A percentile compares a stretch with the other conserved stretches of the same genome.
Evolutionary conservation across 177 flowering plant genomes (phyloP).

Genomic region (Tripterygium wilfordii): DNA sequence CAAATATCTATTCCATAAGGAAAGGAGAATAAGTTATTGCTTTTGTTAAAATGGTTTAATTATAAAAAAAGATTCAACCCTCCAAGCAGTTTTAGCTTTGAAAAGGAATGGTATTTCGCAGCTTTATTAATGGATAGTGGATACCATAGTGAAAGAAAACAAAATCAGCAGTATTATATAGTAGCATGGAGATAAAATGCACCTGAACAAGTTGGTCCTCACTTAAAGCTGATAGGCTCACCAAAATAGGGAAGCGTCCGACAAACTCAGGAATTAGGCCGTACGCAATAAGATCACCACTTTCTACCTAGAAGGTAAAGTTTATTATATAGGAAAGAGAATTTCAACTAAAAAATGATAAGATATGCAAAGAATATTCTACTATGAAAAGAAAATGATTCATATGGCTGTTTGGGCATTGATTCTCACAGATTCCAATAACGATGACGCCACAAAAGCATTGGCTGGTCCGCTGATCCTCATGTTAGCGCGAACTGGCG

Average conservation of each 20-base stretch:
- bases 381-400: neutral
- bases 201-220: conserved; percentile 95
- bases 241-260: conserved; percentile 86
- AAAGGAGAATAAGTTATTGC: too few relatives aligned
- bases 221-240: conserved; percentile 70
- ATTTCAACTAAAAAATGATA: too few relatives aligned
- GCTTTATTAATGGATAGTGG: too few relatives aligned
- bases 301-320: conserved; percentile 75
- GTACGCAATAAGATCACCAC: conserved; percentile 81
- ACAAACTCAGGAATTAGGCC: conserved; percentile 94
- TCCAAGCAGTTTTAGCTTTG: neutral
- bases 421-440: conserved; percentile 55
- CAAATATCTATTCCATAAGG: too few relatives aligned
- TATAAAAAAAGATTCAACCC: too few relatives aligned
- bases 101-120: neutral
- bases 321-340: too few relatives aligned
- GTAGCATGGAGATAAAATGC: neutral
- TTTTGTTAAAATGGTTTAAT: too few relatives aligned
- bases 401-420: neutral
- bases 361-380: neutral
- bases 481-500: conserved; percentile 91
- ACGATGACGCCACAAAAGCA: conserved; percentile 66
- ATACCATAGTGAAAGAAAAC: too few relatives aligned
- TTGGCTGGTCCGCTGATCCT: conserved; percentile 48
- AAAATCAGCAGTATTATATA: too few relatives aligned